These are phyloP conservation scores for Cladorrhinum sp. DNA, from an alignment of 2,329 filamentous ascomycete genomes.

Conservation along the genomic window DNA sequence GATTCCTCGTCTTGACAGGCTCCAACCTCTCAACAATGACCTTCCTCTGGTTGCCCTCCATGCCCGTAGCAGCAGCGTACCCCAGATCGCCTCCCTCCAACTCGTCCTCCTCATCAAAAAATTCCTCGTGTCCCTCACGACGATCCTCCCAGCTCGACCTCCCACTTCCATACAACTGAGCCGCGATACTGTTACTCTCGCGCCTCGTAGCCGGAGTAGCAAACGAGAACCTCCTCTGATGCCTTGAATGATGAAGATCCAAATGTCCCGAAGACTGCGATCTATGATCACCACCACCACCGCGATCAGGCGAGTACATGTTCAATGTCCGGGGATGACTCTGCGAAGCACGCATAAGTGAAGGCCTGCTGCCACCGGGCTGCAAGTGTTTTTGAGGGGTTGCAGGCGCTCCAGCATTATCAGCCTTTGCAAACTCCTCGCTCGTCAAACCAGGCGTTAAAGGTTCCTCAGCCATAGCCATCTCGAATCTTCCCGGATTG, in stretches of 20 bases:
- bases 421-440: slow-evolving; percentile 20
- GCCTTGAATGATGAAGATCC: slow-evolving; percentile 33
- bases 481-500: slow-evolving; percentile 72
- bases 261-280: slow-evolving; percentile 14
- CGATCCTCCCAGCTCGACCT: slow-evolving; percentile 30
- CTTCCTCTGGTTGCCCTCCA: slow-evolving; percentile 86
- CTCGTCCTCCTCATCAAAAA: slow-evolving; percentile 66
- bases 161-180: slow-evolving; percentile 45
- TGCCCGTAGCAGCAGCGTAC: slow-evolving; percentile 88
- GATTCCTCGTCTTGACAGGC: slow-evolving; percentile 91
- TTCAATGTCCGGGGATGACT: slow-evolving; percentile 26
- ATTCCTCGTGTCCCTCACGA: slow-evolving; percentile 52
- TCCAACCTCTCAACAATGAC: slow-evolving; percentile 96
- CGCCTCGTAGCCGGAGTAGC: slow-evolving; percentile 47
- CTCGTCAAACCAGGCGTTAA: slow-evolving; percentile 21
- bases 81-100: slow-evolving; percentile 82
- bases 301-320: slow-evolving; percentile 32
- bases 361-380: slow-evolving; percentile 12
- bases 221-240: slow-evolving; percentile 54
- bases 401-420: neutral
- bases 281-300: slow-evolving; percentile 7
- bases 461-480: slow-evolving; percentile 42
- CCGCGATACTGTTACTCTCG: slow-evolving; percentile 50
- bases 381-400: slow-evolving; percentile 3
- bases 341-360: slow-evolving; percentile 21